These are phyloP conservation scores for Nannochloropsis granulata DNA, from an alignment of 108 stramenopile species.

Conservation along the genomic window DNA sequence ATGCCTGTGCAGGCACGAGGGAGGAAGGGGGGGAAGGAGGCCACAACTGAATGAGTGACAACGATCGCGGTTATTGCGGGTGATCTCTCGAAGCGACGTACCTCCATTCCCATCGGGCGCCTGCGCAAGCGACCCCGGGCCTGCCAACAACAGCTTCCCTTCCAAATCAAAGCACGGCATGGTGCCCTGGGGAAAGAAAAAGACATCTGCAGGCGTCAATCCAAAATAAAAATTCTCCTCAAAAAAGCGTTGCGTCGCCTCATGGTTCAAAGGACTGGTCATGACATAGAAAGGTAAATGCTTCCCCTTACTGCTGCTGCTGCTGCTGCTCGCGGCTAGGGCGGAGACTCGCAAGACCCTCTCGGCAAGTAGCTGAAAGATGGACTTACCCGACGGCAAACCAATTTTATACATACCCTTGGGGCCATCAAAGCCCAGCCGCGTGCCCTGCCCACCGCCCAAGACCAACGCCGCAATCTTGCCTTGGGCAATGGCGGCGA, in stretches of 20 bases:
- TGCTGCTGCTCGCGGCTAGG: conserved; percentile 11
- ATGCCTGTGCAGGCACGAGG: conserved; percentile 38
- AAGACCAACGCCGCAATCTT: conserved; percentile 79
- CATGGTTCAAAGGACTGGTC: conserved; percentile 90
- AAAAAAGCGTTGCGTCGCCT: conserved; percentile 61
- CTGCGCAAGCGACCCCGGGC: conserved; percentile 44
- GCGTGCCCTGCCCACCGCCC: conserved; percentile 87
- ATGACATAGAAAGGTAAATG: conserved; percentile 77
- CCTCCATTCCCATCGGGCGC: conserved; percentile 95
- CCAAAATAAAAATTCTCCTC: conserved; percentile 57
- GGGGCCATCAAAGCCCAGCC: conserved; percentile 79
- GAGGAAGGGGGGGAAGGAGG: neutral
- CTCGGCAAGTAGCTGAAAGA: conserved; percentile 72
- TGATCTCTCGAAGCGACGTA: neutral
- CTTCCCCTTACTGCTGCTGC: neutral
- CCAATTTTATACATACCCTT: conserved; percentile 93
- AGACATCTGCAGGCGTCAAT: conserved; percentile 48
- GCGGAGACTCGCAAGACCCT: conserved; percentile 47
- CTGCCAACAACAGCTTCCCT: conserved; percentile 79
- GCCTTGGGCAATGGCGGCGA: conserved; percentile 23
- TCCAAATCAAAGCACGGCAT: conserved; percentile 28
- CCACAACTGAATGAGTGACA: neutral
- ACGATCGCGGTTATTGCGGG: too few species aligned
- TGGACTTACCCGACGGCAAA: conserved; percentile 55
- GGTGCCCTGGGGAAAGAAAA: conserved; percentile 68